A percentile compares a stretch with the other conserved stretches of the same genome.
Evolutionary conservation across 169 alveolate genomes (phyloP).

Genomic region (Babesia ovis): DNA sequence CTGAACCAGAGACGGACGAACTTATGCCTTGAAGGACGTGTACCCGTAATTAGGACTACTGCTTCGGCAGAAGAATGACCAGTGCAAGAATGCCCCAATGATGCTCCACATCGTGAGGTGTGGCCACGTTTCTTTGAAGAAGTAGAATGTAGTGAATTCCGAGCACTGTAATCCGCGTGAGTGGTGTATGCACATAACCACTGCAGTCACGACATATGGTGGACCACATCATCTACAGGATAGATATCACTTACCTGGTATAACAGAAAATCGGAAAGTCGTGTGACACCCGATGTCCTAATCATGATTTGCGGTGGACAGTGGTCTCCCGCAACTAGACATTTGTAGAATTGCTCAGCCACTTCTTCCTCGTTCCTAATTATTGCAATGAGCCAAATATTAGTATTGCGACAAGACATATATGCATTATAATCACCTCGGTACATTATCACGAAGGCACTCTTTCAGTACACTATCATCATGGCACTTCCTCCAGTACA

Average conservation of each 20-base stretch:
- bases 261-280: slow-evolving; percentile 86
- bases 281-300: slow-evolving; percentile 88
- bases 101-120: slow-evolving; percentile 63
- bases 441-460: no score
- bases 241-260: slow-evolving; percentile 79
- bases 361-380: slow-evolving; percentile 6
- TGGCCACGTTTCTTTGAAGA: slow-evolving; percentile 76
- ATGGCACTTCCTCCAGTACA: no score
- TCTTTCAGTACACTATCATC: no score
- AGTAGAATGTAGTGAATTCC: slow-evolving; percentile 76
- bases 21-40: neutral
- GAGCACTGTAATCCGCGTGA: slow-evolving; percentile 78
- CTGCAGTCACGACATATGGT: no score
- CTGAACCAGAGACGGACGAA: no score
- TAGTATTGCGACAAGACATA: neutral
- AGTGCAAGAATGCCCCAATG: slow-evolving; percentile 68
- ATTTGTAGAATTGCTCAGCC: slow-evolving; percentile 43
- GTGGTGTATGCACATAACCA: neutral
- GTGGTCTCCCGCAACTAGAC: slow-evolving; percentile 68
- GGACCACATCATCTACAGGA: no score
- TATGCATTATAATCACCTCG: no score
- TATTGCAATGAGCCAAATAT: neutral
- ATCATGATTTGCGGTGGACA: slow-evolving; percentile 85
- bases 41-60: neutral
- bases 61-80: slow-evolving; percentile 60